These are phyloP conservation scores for Epichloe glyceriae DNA, from an alignment of 2,329 filamentous ascomycete species.

Conservation along the genomic window DNA sequence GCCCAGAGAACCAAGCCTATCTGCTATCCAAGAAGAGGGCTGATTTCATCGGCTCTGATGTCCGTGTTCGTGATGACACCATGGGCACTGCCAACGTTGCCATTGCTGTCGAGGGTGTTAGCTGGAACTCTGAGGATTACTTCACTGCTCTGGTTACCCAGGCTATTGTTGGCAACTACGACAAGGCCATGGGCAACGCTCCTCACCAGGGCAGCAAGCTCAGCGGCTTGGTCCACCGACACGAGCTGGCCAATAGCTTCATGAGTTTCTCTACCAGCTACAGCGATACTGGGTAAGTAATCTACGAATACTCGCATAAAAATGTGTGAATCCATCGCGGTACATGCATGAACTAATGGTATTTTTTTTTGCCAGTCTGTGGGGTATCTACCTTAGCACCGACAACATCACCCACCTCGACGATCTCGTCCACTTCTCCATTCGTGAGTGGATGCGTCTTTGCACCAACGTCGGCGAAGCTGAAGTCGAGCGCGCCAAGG, in stretches of 20 bases:
- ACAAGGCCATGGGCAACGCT: slow-evolving; percentile 95
- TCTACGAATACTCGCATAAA: neutral
- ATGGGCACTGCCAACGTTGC: slow-evolving; percentile 95
- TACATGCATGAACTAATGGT: neutral
- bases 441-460: slow-evolving; percentile 95
- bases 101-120: slow-evolving; percentile 96
- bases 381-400: slow-evolving; percentile 97
- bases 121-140: slow-evolving; percentile 99
- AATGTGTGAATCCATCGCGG: neutral
- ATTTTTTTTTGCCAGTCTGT: slow-evolving; percentile 51
- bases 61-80: slow-evolving; percentile 90
- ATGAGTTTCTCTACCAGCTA: slow-evolving; percentile 99
- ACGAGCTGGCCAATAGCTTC: slow-evolving; percentile 97
- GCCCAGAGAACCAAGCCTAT: slow-evolving; percentile 61
- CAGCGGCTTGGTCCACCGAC: slow-evolving; percentile 83
- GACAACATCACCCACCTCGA: slow-evolving; percentile 80
- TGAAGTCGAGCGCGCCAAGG: slow-evolving; percentile 96
- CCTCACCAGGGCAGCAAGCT: slow-evolving; percentile 97
- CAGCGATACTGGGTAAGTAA: slow-evolving; percentile 86
- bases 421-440: slow-evolving; percentile 94
- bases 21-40: slow-evolving; percentile 74
- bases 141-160: slow-evolving; percentile 96
- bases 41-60: slow-evolving; percentile 92
- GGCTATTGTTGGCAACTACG: slow-evolving; percentile 99
- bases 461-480: slow-evolving; percentile 77